Conservation (phyloP, 106 monocot species). For the Ottelia alismoides region DNA sequence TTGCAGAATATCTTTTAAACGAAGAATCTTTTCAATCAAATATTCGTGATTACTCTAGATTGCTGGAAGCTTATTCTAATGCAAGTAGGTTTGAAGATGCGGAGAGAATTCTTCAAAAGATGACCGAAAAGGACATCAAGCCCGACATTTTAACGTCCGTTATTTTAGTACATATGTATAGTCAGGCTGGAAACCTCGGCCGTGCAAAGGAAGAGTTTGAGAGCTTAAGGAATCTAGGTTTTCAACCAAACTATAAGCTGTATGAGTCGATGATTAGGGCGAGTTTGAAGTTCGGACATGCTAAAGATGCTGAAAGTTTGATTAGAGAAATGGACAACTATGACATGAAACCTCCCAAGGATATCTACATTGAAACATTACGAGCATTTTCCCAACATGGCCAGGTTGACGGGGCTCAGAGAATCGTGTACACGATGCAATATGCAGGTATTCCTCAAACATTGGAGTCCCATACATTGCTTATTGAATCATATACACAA, state of each 20-base stretch:
- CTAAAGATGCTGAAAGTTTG: slow-evolving; percentile 33
- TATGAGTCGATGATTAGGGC: slow-evolving; percentile 69
- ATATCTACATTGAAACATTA: slow-evolving; percentile 47
- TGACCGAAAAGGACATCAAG: slow-evolving; percentile 50
- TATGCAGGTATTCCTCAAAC: slow-evolving; percentile 42
- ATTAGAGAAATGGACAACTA: slow-evolving; percentile 45
- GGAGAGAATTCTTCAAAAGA: slow-evolving; percentile 59
- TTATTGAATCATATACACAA: slow-evolving; percentile 50
- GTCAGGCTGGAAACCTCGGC: slow-evolving; percentile 50
- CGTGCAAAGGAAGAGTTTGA: slow-evolving; percentile 50
- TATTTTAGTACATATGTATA: slow-evolving; percentile 69
- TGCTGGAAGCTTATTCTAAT: slow-evolving; percentile 55
- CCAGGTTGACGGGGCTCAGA: slow-evolving; percentile 38
- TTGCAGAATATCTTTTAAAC: slow-evolving; percentile 45
- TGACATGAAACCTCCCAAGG: slow-evolving; percentile 60
- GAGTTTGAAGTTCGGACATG: slow-evolving; percentile 46
- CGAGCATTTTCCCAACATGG: slow-evolving; percentile 35
- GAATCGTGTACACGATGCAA: slow-evolving; percentile 48
- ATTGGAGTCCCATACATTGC: slow-evolving; percentile 33
- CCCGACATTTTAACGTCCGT: slow-evolving; percentile 47
- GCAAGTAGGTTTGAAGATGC: slow-evolving; percentile 36
- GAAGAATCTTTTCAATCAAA: slow-evolving; percentile 58
- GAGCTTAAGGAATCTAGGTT: slow-evolving; percentile 29
- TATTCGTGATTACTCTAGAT: slow-evolving; percentile 65
- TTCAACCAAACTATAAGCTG: slow-evolving; percentile 40